Base-by-base conservation (phyloP, 1,284 basidiomycete species). In the Serendipita sp. region DNA sequence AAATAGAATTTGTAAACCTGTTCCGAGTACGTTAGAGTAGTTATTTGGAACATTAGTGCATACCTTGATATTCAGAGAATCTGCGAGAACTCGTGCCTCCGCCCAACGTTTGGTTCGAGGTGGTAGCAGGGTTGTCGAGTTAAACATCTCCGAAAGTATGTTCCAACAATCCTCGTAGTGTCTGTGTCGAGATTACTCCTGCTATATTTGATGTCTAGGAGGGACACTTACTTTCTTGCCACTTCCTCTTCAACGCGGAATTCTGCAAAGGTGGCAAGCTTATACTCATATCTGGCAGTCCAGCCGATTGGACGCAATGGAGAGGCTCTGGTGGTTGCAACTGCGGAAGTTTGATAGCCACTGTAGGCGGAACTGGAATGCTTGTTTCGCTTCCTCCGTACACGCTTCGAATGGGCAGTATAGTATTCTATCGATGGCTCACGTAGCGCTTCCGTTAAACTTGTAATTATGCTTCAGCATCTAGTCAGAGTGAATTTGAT, bases 101-200 rank as follows among this genome's bases (percentile, higher is more conserved):
- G 95, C 93, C 94, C 95, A 98, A 34, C 95, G 81, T 72, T 98
- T 98, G 0, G 94, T 97, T 2, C 94, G 81, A 2, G 95, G 93
- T 0, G 91, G 90, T 2, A 96, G 73, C 62, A 90, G 87, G 0
- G 84, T 83, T 2, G 89, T 88, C 2, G 90, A 91, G 0, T 86
- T 83, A 70, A 96, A 94, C 87, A 95, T 92, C 55, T 85, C 82
- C 38, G 85, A 77, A 12, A 96, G 75, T 61, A 82, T 85, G 49
- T 81, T 81, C 75, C 93, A 94, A 26, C 90, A 89, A 69, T 94
- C 91, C 72, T 94, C 91, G 69, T 93, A 94, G 71, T 95, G 91
- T 68, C 89, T 93, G 70, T 26, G 30, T 65, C 64, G 47, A 34
- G 53, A 63, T 61, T 53, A 35, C 43, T 64, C 65, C 30, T 66